Conservation (phyloP, 208 protist species). For the Dictyostelium gargantuum region DNA sequence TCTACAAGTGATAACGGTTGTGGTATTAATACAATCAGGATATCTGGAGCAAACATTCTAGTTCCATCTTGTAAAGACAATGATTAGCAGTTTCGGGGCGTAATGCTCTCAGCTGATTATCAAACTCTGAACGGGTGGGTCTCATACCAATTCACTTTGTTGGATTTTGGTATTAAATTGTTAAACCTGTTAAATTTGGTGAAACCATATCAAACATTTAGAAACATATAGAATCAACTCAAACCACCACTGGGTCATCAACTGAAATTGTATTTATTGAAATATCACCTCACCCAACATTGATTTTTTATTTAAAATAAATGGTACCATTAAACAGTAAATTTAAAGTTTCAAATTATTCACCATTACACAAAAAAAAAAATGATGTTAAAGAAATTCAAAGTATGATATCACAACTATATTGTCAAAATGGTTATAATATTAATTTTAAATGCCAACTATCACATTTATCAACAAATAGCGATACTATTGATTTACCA, state of each 20-base stretch:
- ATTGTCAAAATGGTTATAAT: not conserved
- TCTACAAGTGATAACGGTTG: too few species aligned
- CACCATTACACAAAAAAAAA: not conserved
- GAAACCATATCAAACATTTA: not conserved
- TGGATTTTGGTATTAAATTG: constrained; percentile 35
- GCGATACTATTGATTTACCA: not conserved
- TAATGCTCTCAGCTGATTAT: constrained; percentile 85
- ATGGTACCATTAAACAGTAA: not conserved
- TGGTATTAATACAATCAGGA: too few species aligned
- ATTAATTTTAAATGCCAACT: not conserved
- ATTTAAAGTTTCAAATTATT: not conserved
- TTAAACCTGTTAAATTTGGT: not conserved
- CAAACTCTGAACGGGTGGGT: constrained; percentile 87
- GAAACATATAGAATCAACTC: not conserved
- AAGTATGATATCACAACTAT: not conserved
- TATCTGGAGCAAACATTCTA: constrained; percentile 80
- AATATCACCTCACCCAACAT: constrained; percentile 42
- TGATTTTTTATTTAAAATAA: not conserved
- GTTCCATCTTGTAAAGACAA: constrained; percentile 88
- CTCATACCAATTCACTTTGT: constrained; percentile 56
- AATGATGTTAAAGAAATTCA: not conserved
- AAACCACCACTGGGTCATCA: too few species aligned
- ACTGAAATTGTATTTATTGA: not conserved
- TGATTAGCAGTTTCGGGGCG: constrained; percentile 85
- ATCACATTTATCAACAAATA: too few species aligned